Evolutionary conservation across 2,329 filamentous ascomycete genomes (phyloP).

Genomic region (Zasmidium citrigriseum): DNA sequence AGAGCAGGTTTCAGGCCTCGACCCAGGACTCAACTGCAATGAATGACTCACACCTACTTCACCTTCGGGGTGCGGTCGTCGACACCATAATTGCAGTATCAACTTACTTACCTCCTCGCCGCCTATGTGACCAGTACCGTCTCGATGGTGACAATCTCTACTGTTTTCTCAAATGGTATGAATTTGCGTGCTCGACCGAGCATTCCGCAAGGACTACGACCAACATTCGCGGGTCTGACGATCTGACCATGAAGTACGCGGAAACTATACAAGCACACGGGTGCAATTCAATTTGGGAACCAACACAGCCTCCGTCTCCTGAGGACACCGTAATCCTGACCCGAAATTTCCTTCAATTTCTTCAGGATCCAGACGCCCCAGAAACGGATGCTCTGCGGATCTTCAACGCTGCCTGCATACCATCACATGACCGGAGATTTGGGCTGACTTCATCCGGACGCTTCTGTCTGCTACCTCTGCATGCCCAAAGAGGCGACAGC

Average conservation of each 20-base stretch:
- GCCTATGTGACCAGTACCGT: background rate
- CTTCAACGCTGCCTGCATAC: background rate
- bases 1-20: background rate
- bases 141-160: background rate
- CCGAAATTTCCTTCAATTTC: background rate
- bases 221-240: background rate
- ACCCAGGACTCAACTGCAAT: background rate
- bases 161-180: background rate
- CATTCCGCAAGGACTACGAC: too few species aligned
- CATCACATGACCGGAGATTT: background rate
- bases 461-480: background rate
- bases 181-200: background rate
- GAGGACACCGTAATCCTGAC: background rate
- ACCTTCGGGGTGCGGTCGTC: background rate
- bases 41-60: background rate
- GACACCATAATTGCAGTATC: background rate
- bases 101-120: background rate
- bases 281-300: background rate
- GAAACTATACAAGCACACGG: background rate
- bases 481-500: background rate
- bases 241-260: background rate
- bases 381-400: background rate
- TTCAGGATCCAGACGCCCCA: background rate
- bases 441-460: background rate
- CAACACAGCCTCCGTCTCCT: background rate